These are phyloP conservation scores for Immersiella caudata DNA, from an alignment of 495 filamentous ascomycete genomes.

Conservation along the genomic window DNA sequence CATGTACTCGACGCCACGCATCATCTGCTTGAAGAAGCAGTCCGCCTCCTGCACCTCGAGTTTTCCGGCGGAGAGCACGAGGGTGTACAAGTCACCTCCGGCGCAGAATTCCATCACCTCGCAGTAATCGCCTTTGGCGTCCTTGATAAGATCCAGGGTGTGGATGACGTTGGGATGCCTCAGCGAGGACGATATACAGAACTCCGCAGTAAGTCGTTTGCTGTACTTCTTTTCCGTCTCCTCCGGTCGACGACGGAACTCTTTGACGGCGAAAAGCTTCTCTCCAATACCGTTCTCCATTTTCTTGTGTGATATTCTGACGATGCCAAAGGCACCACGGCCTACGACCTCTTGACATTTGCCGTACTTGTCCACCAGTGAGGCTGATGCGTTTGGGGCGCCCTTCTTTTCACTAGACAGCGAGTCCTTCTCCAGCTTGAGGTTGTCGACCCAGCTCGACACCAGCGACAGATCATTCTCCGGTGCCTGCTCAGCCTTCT, in stretches of 20 bases:
- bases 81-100: constrained; percentile 93
- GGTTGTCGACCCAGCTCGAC: constrained; percentile 93
- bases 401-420: constrained; percentile 70
- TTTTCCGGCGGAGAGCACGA: constrained; percentile 89
- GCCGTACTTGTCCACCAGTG: constrained; percentile 94
- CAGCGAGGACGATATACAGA: constrained; percentile 96
- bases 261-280: constrained; percentile 96
- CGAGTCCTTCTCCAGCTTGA: constrained; percentile 83
- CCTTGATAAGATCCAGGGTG: constrained; percentile 91
- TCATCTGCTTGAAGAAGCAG: constrained; percentile 99
- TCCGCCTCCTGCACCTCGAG: constrained; percentile 93
- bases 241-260: constrained; percentile 91
- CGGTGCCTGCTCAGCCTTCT: constrained; percentile 69
- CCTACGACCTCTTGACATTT: constrained; percentile 98
- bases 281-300: constrained; percentile 80
- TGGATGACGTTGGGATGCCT: constrained; percentile 98
- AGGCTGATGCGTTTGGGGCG: constrained; percentile 73
- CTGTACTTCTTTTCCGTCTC: constrained; percentile 96
- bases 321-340: constrained; percentile 96
- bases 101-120: constrained; percentile 99
- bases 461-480: constrained; percentile 90
- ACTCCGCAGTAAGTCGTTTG: constrained; percentile 97
- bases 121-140: constrained; percentile 97
- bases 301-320: constrained; percentile 97
- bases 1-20: constrained; percentile 99